phyloP scores from a whole-genome alignment of 2,329 filamentous ascomycete species.

The Alternaria rosae region DNA sequence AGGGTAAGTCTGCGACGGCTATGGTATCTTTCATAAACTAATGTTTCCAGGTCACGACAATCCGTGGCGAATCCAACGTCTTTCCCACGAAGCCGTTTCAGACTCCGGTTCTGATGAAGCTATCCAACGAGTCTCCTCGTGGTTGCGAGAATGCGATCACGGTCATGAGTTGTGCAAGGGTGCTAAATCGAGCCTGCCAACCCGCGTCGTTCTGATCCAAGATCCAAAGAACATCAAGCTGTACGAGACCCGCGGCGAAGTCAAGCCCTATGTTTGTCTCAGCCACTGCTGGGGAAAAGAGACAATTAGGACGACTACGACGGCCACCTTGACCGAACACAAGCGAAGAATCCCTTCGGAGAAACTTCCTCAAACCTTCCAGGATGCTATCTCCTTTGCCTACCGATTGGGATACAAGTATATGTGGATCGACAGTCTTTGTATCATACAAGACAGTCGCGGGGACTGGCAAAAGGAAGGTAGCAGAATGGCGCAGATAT shows the following conservation, averaged over 20 bases:
- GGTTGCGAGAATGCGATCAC: not conserved
- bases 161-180: not conserved
- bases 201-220: slow-evolving; percentile 3
- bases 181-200: not conserved
- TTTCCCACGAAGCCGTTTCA: not conserved
- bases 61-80: not conserved
- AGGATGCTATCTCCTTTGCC: slow-evolving; percentile 18
- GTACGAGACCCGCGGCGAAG: slow-evolving; percentile 1
- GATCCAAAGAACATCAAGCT: not conserved
- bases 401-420: slow-evolving; percentile 18
- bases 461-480: slow-evolving; percentile 26
- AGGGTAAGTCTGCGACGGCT: not conserved
- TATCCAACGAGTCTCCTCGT: not conserved
- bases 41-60: not conserved
- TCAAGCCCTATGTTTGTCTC: not conserved
- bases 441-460: slow-evolving; percentile 23
- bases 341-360: slow-evolving; percentile 10
- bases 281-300: slow-evolving; percentile 11
- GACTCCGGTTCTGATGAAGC: slow-evolving; percentile 1
- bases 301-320: not conserved
- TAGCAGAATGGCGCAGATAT: slow-evolving; percentile 24
- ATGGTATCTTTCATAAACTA: not conserved
- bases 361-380: slow-evolving; percentile 15
- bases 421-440: slow-evolving; percentile 28
- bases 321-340: not conserved